Evolutionary conservation across 768 basidiomycete genomes (phyloP).

Genomic region (Amanita muscaria): DNA sequence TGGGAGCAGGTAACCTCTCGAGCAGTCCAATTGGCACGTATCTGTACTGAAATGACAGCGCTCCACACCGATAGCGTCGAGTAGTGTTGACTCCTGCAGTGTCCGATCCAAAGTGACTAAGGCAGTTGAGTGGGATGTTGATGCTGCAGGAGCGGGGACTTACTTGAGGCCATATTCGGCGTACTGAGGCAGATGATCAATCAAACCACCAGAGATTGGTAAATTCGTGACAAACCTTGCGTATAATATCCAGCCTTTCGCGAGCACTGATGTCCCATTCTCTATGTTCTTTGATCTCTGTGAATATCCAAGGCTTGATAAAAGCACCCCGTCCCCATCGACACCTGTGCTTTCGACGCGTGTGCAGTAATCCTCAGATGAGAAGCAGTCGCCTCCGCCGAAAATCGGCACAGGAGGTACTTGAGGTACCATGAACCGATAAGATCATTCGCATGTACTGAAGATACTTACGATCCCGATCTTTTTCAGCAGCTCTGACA

Average conservation of each 20-base stretch:
- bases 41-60: conserved; percentile 92
- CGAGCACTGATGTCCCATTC: conserved; percentile 91
- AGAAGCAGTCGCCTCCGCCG: conserved; percentile 94
- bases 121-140: background rate
- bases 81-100: conserved; percentile 87
- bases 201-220: background rate
- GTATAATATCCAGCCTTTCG: conserved; percentile 73
- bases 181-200: conserved; percentile 33
- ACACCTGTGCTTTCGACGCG: conserved; percentile 74
- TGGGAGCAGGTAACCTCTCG: conserved; percentile 65
- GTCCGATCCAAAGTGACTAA: conserved; percentile 77
- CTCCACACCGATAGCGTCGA: conserved; percentile 89
- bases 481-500: conserved; percentile 61
- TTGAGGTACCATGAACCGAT: conserved; percentile 17
- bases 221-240: conserved; percentile 46
- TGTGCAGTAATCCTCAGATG: conserved; percentile 73
- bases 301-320: conserved; percentile 96
- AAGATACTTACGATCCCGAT: conserved; percentile 55
- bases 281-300: conserved; percentile 84
- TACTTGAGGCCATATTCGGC: conserved; percentile 72
- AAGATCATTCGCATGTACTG: background rate
- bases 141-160: conserved; percentile 30
- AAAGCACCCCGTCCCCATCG: conserved; percentile 92
- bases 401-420: conserved; percentile 89
- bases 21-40: conserved; percentile 92